These are phyloP conservation scores for Colletotrichum sp. DNA, from an alignment of 2,329 filamentous ascomycete species.

Conservation along the genomic window DNA sequence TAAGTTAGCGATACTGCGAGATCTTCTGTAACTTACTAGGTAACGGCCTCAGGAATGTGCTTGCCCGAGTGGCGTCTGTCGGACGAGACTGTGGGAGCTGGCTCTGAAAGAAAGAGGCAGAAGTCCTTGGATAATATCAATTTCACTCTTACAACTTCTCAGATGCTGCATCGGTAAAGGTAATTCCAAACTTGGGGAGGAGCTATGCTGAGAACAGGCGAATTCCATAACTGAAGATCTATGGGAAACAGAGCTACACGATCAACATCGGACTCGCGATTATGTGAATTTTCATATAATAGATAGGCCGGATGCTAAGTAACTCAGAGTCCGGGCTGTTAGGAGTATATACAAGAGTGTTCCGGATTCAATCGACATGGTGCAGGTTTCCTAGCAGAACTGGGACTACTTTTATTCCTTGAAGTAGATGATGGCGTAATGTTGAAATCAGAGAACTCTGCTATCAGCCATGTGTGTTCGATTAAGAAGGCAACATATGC, in stretches of 20 bases:
- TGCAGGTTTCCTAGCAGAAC: background rate
- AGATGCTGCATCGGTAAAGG: background rate
- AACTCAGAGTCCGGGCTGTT: background rate
- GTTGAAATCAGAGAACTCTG: background rate
- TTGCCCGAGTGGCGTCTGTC: too few relatives aligned
- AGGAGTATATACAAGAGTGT: too few relatives aligned
- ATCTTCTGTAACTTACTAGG: too few relatives aligned
- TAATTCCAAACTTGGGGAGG: background rate
- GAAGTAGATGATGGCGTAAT: background rate
- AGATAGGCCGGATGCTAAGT: background rate
- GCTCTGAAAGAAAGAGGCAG: too few relatives aligned
- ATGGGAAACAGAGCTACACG: background rate
- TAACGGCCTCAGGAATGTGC: too few relatives aligned
- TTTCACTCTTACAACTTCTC: background rate
- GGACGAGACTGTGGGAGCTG: too few relatives aligned
- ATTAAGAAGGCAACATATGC: background rate
- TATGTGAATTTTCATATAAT: background rate
- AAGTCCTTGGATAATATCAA: too few relatives aligned
- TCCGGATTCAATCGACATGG: background rate
- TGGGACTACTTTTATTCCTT: background rate
- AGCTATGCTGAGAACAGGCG: accelerated
- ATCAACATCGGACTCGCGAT: background rate
- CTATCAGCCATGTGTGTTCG: background rate
- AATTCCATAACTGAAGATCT: background rate
- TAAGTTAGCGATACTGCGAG: too few relatives aligned